phyloP scores from a whole-genome alignment of 352 stramenopile genomes.

The Labyrinthula sp. region DNA sequence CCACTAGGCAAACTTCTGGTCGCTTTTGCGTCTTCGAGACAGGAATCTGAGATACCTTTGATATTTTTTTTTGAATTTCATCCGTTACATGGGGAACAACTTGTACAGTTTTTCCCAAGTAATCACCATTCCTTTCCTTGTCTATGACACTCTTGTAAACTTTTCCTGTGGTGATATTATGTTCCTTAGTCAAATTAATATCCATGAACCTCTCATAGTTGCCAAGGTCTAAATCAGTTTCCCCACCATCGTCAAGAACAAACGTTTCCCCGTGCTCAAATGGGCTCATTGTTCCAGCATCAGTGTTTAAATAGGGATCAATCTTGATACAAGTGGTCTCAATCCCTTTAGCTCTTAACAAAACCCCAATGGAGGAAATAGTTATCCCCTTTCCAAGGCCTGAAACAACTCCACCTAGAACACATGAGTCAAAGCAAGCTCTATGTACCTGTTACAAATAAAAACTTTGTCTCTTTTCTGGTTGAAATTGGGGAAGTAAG shows the following conservation, averaged over 20 bases:
- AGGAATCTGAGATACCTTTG: constrained; percentile 77
- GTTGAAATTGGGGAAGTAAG: constrained; percentile 18
- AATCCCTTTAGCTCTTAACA: constrained; percentile 82
- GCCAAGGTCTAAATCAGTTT: constrained; percentile 84
- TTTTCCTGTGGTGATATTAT: constrained; percentile 99
- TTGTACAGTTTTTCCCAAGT: constrained; percentile 95
- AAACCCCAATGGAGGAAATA: constrained; percentile 85
- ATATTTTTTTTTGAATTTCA: constrained; percentile 86
- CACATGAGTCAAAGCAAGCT: no score
- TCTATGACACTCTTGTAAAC: constrained; percentile 64
- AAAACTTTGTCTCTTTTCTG: constrained; percentile 8
- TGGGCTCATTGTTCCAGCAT: constrained; percentile 89
- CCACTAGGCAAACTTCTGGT: constrained; percentile 93
- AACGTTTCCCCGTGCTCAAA: constrained; percentile 90
- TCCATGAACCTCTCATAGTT: constrained; percentile 98
- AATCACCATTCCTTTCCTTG: constrained; percentile 81
- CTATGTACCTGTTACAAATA: constrained; percentile 29
- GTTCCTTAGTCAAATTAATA: constrained; percentile 76
- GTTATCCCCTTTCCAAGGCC: constrained; percentile 97
- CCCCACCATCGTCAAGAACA: constrained; percentile 86
- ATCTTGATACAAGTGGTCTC: constrained; percentile 93
- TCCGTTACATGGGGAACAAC: constrained; percentile 82
- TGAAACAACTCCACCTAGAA: constrained; percentile 89
- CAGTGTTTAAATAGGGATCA: constrained; percentile 95
- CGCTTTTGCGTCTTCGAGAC: constrained; percentile 54